Evolutionary conservation across 2,329 filamentous ascomycete genomes (phyloP), one percentile per base, ranked within the genome.

Genomic region (Xenoacremonium recifei): DNA sequence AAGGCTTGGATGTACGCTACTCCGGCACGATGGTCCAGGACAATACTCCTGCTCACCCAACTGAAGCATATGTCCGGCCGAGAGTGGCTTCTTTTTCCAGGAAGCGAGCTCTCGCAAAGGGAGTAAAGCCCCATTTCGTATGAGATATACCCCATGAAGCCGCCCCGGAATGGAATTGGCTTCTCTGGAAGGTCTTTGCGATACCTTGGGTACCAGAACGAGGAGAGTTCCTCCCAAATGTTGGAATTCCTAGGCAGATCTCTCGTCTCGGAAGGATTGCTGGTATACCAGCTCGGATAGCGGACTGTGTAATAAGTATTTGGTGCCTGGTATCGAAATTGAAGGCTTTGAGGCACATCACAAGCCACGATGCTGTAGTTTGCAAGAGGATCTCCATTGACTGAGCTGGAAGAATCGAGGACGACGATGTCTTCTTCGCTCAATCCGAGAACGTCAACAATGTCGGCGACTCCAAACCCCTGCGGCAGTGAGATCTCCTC

Each of bases 101-200:
- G 42, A 0, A 65, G 52, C 19, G 58, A 47, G 0, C 56, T 59
- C 5, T 59, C 54, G 29, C 60, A 64, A 5, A 68, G 47, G 0
- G 60, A 60, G 20, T 62, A 55, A 1, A 95, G 69, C 0, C 89
- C 88, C 60, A 90, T 80, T 62, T 96, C 90, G 47, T 96, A 95
- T 0, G 87, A 89, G 37, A 89, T 77, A 56, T 85, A 95, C 0
- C 90, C 90, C 67, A 95, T 80, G 45, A 95, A 83, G 0, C 90
- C 90, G 38, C 89, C 90, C 65, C 87, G 81, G 60, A 95, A 96
- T 0, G 87, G 45, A 45, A 13, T 45, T 45, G n/a, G 52, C 4
- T 55, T 50, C 4, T 15, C 29, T 31, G 6, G 7, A 11, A 10
- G 6, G 7, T 31, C 29, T 15, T 31, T 31, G 7, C n/a, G 13